Conservation (phyloP, 331 rosid species). For the Malus hybrid region DNA sequence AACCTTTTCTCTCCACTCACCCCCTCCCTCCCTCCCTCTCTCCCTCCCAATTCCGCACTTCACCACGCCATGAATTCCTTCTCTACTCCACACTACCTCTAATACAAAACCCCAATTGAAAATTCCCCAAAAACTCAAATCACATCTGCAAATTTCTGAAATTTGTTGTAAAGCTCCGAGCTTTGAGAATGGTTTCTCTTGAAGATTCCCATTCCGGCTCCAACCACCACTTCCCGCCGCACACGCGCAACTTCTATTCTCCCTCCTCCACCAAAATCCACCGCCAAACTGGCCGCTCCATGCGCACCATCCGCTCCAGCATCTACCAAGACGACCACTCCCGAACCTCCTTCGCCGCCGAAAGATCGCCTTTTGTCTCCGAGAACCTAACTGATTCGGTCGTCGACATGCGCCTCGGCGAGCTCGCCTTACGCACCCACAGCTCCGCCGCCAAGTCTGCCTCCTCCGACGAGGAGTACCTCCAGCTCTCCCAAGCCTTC, state of each 20-base stretch:
- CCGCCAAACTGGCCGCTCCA: slow-evolving; percentile 72
- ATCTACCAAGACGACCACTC: slow-evolving; percentile 54
- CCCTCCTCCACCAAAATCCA: slow-evolving; percentile 40
- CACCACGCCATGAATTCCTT: neutral
- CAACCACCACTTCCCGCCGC: slow-evolving; percentile 51
- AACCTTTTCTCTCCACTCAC: neutral
- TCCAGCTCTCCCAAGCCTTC: too few relatives aligned
- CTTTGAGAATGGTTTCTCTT: slow-evolving; percentile 62
- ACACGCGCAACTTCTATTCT: slow-evolving; percentile 28
- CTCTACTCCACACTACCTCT: neutral
- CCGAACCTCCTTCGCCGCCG: slow-evolving; percentile 32
- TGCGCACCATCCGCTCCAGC: slow-evolving; percentile 83
- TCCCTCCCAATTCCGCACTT: neutral
- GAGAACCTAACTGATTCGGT: slow-evolving; percentile 77
- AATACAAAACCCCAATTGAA: neutral
- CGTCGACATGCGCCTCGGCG: slow-evolving; percentile 80
- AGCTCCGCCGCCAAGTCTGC: slow-evolving; percentile 27
- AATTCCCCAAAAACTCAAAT: neutral
- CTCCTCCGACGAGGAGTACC: slow-evolving; percentile 38
- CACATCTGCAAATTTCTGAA: neutral
- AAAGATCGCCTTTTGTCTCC: slow-evolving; percentile 48
- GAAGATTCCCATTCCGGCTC: slow-evolving; percentile 61
- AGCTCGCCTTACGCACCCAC: slow-evolving; percentile 54
- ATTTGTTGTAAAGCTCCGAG: neutral
- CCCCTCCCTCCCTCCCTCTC: neutral